These are phyloP conservation scores for Fragosphaeria purpurea DNA, from an alignment of 2,329 filamentous ascomycete species.

Conservation along the genomic window DNA sequence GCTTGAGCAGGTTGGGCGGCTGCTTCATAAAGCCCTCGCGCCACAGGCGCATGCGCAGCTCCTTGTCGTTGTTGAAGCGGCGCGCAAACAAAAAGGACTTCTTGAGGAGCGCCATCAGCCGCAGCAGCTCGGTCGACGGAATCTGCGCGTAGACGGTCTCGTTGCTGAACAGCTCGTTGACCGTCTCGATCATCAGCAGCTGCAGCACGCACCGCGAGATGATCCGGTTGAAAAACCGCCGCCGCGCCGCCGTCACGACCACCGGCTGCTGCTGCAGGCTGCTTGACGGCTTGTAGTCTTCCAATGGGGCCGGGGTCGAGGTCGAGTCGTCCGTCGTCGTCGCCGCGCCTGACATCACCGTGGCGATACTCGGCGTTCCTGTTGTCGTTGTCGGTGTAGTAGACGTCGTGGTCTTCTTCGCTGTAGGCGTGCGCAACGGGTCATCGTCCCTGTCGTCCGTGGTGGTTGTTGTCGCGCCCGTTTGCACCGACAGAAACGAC, in stretches of 20 bases:
- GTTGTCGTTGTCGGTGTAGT: slow-evolving; percentile 15
- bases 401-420: slow-evolving; percentile 14
- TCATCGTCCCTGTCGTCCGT: slow-evolving; percentile 23
- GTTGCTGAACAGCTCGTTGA: slow-evolving; percentile 97
- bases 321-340: not conserved
- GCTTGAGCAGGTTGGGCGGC: slow-evolving; percentile 92
- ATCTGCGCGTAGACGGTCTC: slow-evolving; percentile 91
- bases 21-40: slow-evolving; percentile 99
- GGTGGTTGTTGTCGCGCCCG: slow-evolving; percentile 16
- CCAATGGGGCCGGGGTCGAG: slow-evolving; percentile 40
- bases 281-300: slow-evolving; percentile 76
- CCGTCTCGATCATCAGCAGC: slow-evolving; percentile 97
- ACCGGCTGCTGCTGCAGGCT: slow-evolving; percentile 78
- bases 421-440: slow-evolving; percentile 21
- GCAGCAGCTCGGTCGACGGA: slow-evolving; percentile 76
- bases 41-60: slow-evolving; percentile 88
- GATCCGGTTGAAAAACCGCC: slow-evolving; percentile 97
- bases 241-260: slow-evolving; percentile 82
- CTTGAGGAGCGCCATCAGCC: slow-evolving; percentile 89
- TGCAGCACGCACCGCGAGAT: slow-evolving; percentile 98
- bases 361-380: slow-evolving; percentile 11
- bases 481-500: slow-evolving; percentile 16
- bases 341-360: slow-evolving; percentile 21
- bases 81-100: slow-evolving; percentile 95
- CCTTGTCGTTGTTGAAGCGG: slow-evolving; percentile 95